Percentiles rank a stretch among this genome's conserved stretches.
phyloP scores from a whole-genome alignment of 305 asterid species.

The Andrographis paniculata region DNA sequence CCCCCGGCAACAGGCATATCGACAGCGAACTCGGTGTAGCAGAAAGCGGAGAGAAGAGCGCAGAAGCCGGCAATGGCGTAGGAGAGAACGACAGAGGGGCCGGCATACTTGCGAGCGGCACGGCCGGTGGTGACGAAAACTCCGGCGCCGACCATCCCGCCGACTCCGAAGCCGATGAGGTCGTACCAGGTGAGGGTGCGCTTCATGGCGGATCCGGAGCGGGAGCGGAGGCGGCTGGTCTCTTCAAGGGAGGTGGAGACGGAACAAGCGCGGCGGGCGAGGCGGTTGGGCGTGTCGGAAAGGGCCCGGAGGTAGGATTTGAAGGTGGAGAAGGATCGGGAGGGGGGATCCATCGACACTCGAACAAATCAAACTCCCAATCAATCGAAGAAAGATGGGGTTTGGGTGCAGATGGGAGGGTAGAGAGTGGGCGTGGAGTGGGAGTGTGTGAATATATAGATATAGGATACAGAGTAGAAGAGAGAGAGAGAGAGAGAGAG shows the following conservation, averaged over 20 bases:
- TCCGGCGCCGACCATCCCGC: constrained; percentile 99
- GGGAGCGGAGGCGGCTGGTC: constrained; percentile 35
- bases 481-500: too few relatives aligned
- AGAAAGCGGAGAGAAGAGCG: constrained; percentile 90
- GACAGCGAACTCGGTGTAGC: constrained; percentile 97
- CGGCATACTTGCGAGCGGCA: constrained; percentile 49
- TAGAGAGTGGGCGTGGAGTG: too few relatives aligned
- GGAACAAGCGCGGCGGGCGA: constrained; percentile 67
- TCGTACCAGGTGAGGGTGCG: constrained; percentile 72
- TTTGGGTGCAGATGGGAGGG: too few relatives aligned
- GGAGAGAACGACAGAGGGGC: constrained; percentile 75
- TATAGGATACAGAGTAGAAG: too few relatives aligned
- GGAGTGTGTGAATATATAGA: too few relatives aligned
- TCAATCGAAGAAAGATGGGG: too few relatives aligned
- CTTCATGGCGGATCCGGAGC: constrained; percentile 61
- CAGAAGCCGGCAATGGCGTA: constrained; percentile 96
- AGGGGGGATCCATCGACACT: too few relatives aligned
- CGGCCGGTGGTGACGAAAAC: constrained; percentile 77
- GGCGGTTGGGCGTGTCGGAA: constrained; percentile 66
- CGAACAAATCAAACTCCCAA: too few relatives aligned
- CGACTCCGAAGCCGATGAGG: constrained; percentile 67
- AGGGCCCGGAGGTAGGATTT: constrained; percentile 61
- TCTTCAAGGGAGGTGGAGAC: constrained; percentile 57
- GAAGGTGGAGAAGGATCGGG: constrained; percentile 48
- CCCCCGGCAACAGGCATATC: constrained; percentile 98